phyloP scores from a whole-genome alignment of 78 protist genomes.

The Cyanophora paradoxa region DNA sequence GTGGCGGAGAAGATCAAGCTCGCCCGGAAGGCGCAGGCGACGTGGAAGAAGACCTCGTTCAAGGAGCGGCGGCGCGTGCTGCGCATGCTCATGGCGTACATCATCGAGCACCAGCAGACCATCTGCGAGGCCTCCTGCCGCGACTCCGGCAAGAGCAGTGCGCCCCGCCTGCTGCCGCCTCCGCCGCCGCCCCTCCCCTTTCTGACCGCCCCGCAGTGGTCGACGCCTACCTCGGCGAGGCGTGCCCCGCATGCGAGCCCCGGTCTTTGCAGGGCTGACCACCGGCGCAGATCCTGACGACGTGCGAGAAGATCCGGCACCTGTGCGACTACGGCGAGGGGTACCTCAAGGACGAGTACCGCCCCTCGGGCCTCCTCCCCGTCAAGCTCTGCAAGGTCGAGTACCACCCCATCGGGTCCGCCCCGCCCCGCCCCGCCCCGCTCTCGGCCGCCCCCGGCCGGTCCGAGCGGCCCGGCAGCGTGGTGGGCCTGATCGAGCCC shows the following conservation, averaged over 20 bases:
- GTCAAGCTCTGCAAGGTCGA: no score
- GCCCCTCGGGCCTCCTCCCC: no score
- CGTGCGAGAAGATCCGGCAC: not conserved
- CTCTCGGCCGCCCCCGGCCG: no score
- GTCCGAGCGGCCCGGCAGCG: no score
- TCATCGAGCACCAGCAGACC: not conserved
- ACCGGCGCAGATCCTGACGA: no score
- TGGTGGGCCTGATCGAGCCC: conserved; percentile 30
- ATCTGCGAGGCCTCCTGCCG: not conserved
- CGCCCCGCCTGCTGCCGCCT: no score
- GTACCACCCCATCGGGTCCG: no score
- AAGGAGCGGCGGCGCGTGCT: not conserved
- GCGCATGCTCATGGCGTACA: not conserved
- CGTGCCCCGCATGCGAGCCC: no score
- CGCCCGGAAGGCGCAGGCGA: not conserved
- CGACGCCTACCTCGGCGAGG: conserved; percentile 7
- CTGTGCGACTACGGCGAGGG: not conserved
- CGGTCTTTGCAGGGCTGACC: no score
- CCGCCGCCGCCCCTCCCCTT: no score
- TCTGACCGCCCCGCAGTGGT: no score
- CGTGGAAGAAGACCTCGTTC: not conserved
- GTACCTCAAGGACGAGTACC: not conserved
- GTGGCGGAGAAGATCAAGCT: not conserved
- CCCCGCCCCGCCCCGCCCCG: no score
- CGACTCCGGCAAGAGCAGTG: conserved; percentile 10